Evolutionary conservation across 257 asterid species (phyloP).

Genomic region (Cruciata laevipes): DNA sequence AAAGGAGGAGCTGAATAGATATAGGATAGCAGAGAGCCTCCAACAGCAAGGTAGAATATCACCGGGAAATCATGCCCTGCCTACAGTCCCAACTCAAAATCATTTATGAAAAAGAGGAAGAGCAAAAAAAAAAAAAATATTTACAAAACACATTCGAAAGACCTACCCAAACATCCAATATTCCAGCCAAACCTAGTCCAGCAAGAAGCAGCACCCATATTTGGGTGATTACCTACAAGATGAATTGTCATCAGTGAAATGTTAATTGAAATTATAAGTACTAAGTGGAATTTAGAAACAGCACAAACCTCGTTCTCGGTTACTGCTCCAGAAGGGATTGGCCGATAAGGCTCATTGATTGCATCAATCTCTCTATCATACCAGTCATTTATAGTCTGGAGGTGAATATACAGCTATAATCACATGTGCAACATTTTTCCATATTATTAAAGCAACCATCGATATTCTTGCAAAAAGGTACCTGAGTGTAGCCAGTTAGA

Average conservation of each 20-base stretch:
- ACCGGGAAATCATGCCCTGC: slow-evolving; percentile 86
- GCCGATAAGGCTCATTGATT: slow-evolving; percentile 93
- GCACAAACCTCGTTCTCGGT: slow-evolving; percentile 62
- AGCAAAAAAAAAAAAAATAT: slow-evolving; percentile 4
- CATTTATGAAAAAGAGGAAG: slow-evolving; percentile 14
- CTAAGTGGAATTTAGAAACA: slow-evolving; percentile 15
- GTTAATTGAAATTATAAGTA: slow-evolving; percentile 2
- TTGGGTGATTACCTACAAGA: slow-evolving; percentile 83
- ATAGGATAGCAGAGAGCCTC: slow-evolving; percentile 93
- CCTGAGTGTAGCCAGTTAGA: slow-evolving; percentile 97
- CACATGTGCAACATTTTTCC: slow-evolving; percentile 13
- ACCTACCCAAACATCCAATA: slow-evolving; percentile 90
- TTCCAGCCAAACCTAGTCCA: slow-evolving; percentile 83
- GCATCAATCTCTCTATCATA: slow-evolving; percentile 96
- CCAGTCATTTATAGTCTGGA: slow-evolving; percentile 91
- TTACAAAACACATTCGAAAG: slow-evolving; percentile 9
- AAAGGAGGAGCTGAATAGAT: slow-evolving; percentile 97
- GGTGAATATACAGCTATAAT: slow-evolving; percentile 15
- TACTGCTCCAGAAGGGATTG: slow-evolving; percentile 90
- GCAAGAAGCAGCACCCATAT: slow-evolving; percentile 92
- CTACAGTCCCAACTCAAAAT: slow-evolving; percentile 28
- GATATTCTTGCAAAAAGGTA: slow-evolving; percentile 20
- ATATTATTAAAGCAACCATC: slow-evolving; percentile 11
- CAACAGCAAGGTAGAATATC: slow-evolving; percentile 85
- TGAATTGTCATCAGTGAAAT: slow-evolving; percentile 13